Conservation (phyloP, 805 yeast species). For the Metschnikowia continentalis region DNA sequence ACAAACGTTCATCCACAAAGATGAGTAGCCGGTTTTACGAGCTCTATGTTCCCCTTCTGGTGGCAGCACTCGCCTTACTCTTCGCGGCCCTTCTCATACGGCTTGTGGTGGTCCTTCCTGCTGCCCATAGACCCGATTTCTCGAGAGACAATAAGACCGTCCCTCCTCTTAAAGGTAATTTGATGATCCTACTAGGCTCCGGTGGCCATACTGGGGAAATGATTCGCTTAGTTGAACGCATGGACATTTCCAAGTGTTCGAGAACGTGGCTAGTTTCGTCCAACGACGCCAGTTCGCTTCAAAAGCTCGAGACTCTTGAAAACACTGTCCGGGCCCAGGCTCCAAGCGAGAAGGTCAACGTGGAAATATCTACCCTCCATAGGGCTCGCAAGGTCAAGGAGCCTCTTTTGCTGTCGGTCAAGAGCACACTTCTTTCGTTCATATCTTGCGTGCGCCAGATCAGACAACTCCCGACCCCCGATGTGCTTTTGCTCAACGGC, state of each 20-base stretch:
- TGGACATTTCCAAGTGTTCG: constrained; percentile 24
- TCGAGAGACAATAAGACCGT: not conserved
- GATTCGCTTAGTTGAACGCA: constrained; percentile 58
- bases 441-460: constrained; percentile 25
- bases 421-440: constrained; percentile 41
- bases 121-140: constrained; percentile 2
- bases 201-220: constrained; percentile 98
- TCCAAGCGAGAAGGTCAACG: constrained; percentile 2
- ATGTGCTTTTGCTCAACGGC: constrained; percentile 60
- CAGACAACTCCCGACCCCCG: constrained; percentile 30
- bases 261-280: constrained; percentile 44
- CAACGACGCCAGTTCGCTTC: constrained; percentile 49
- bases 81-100: constrained; percentile 6
- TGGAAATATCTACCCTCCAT: constrained; percentile 33
- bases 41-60: not conserved
- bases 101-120: constrained; percentile 11
- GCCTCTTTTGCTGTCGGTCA: constrained; percentile 41
- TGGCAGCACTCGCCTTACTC: not conserved
- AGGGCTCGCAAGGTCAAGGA: constrained; percentile 66
- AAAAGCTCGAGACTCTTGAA: constrained; percentile 38
- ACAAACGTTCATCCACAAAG: too few relatives aligned
- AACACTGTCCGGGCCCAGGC: constrained; percentile 5
- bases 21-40: not conserved
- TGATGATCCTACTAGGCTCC: constrained; percentile 77
- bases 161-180: not conserved